Evolutionary conservation across 2,329 filamentous ascomycete genomes (phyloP).

Genomic region (Fonsecaea pedrosoi): DNA sequence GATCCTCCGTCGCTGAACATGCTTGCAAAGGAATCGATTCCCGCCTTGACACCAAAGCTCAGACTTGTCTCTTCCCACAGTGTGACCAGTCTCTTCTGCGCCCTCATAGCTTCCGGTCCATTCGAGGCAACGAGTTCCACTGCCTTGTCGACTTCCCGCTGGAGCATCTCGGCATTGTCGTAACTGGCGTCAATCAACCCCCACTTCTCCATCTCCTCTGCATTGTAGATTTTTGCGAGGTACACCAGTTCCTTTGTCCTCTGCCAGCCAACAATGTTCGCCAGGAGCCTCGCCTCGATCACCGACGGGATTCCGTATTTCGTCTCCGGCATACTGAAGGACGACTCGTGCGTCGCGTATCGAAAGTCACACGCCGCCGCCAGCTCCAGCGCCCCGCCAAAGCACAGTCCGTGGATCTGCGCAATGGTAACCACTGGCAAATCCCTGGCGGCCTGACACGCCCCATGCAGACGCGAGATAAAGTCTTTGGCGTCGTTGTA

Average conservation of each 20-base stretch:
- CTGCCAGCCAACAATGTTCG: conserved; percentile 40
- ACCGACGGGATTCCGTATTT: conserved; percentile 37
- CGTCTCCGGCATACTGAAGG: conserved; percentile 38
- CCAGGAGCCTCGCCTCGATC: conserved; percentile 35
- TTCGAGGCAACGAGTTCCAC: conserved; percentile 14
- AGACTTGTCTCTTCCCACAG: conserved; percentile 42
- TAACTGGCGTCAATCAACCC: conserved; percentile 33
- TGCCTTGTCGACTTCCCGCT: conserved; percentile 1
- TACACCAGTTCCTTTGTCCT: conserved; percentile 34
- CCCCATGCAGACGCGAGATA: conserved; percentile 42
- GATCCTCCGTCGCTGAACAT: conserved; percentile 26
- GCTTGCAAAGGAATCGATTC: conserved; percentile 42
- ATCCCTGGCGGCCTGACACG: conserved; percentile 28
- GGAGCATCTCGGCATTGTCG: not conserved
- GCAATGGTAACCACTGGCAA: conserved; percentile 19
- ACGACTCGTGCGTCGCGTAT: conserved; percentile 21
- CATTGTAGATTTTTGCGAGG: conserved; percentile 22
- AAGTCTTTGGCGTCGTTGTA: conserved; percentile 45
- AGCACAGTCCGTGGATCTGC: conserved; percentile 17
- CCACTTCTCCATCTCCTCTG: conserved; percentile 16
- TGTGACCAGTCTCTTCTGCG: conserved; percentile 35
- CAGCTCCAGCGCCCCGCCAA: conserved; percentile 33
- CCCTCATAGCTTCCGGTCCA: conserved; percentile 24
- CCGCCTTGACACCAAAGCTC: conserved; percentile 39
- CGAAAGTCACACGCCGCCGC: conserved; percentile 39